Conservation (phyloP, 108 stramenopile genomes). For the Cyclotella atomus region DNA sequence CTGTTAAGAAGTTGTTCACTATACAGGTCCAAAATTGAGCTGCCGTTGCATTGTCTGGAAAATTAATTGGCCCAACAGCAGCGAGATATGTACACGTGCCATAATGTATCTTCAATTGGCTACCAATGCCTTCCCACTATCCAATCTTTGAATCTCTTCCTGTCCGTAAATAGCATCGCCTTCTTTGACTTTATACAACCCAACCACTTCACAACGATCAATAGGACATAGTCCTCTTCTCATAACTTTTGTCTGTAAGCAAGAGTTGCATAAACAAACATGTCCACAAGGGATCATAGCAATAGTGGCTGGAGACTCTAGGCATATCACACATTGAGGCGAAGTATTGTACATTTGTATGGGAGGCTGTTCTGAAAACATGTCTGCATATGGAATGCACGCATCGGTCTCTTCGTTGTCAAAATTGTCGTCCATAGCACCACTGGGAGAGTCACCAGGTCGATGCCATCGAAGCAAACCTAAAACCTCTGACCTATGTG, state of each 20-base stretch:
- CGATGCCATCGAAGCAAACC: constrained; percentile 36
- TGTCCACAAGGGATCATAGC: constrained; percentile 48
- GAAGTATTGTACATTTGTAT: constrained; percentile 29
- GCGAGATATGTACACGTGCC: not conserved
- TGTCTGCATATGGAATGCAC: not conserved
- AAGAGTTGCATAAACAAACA: constrained; percentile 32
- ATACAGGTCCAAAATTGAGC: too few species aligned
- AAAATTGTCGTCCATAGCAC: not conserved
- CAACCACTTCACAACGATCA: constrained; percentile 38
- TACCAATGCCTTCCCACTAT: not conserved
- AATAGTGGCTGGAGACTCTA: constrained; percentile 25
- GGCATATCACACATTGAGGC: constrained; percentile 35
- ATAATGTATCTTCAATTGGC: not conserved
- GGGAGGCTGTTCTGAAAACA: constrained; percentile 28
- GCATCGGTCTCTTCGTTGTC: not conserved
- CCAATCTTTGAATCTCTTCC: not conserved
- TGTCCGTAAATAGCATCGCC: constrained; percentile 4
- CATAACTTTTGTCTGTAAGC: constrained; percentile 13
- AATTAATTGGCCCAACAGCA: too few species aligned
- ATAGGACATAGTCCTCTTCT: constrained; percentile 33
- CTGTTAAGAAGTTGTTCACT: too few species aligned
- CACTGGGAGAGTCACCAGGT: constrained; percentile 5
- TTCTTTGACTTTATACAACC: constrained; percentile 34
- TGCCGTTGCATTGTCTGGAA: too few species aligned
- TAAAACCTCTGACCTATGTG: constrained; percentile 27